Percentiles rank a stretch among this genome's conserved stretches.
Conservation (phyloP, 1,139 yeast genomes). For the Hanseniaspora uvarum region DNA sequence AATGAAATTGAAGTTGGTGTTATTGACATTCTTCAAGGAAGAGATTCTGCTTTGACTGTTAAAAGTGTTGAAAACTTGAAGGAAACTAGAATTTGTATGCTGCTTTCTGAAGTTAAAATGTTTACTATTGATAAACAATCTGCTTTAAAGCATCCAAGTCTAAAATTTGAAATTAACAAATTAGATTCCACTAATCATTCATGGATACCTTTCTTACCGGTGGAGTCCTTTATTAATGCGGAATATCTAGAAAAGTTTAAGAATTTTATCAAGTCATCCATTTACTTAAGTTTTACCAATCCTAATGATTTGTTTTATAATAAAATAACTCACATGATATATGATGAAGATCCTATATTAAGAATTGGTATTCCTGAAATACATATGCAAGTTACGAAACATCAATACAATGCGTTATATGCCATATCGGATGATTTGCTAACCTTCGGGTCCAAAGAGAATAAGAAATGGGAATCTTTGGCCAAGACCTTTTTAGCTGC, state of each 20-base stretch:
- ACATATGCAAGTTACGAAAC: slow-evolving; percentile 58
- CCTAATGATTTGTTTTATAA: slow-evolving; percentile 56
- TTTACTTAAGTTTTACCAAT: slow-evolving; percentile 47
- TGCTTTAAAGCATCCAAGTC: slow-evolving; percentile 29
- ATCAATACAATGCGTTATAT: slow-evolving; percentile 61
- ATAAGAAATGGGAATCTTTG: slow-evolving; percentile 48
- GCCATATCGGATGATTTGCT: slow-evolving; percentile 55
- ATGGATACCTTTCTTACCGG: slow-evolving; percentile 75
- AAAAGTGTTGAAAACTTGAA: slow-evolving; percentile 40
- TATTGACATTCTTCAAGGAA: slow-evolving; percentile 32
- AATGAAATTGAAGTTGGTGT: slow-evolving; percentile 62
- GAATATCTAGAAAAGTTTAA: slow-evolving; percentile 44
- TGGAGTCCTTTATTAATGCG: slow-evolving; percentile 65
- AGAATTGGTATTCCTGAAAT: slow-evolving; percentile 58
- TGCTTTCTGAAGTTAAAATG: slow-evolving; percentile 58
- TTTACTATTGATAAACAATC: slow-evolving; percentile 50
- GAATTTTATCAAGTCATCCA: slow-evolving; percentile 54
- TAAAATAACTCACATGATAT: slow-evolving; percentile 22
- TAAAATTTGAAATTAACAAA: slow-evolving; percentile 28
- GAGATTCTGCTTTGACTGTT: slow-evolving; percentile 31
- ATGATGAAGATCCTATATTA: slow-evolving; percentile 27
- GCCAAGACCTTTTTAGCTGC: slow-evolving; percentile 42
- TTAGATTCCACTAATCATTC: slow-evolving; percentile 31
- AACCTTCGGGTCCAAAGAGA: slow-evolving; percentile 49
- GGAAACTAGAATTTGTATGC: slow-evolving; percentile 62